A percentile compares a stretch with the other conserved stretches of the same genome.
These are phyloP conservation scores for Paramecium sexaurelia DNA, from an alignment of 73 alveolate genomes.

Conservation along the genomic window DNA sequence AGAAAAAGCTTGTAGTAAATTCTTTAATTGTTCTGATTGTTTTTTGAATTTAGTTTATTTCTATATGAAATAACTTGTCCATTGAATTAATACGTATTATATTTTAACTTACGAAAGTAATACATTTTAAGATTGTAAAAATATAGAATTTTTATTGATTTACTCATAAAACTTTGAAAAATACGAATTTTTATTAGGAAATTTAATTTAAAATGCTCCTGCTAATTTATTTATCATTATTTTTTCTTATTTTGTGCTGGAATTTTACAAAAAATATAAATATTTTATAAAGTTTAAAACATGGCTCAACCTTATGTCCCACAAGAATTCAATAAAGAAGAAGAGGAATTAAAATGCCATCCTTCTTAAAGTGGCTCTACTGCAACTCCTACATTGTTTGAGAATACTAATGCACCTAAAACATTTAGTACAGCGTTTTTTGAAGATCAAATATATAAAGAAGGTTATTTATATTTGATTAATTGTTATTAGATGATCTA, in stretches of 20 bases:
- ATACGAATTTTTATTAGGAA: too few relatives aligned
- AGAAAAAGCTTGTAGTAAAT: too few relatives aligned
- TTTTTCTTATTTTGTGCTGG: neutral
- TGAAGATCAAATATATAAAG: conserved; percentile 2
- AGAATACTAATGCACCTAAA: neutral
- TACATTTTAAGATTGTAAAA: too few relatives aligned
- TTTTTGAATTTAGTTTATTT: too few relatives aligned
- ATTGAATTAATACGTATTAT: too few relatives aligned
- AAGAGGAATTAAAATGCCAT: neutral
- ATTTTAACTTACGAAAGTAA: too few relatives aligned
- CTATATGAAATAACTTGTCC: too few relatives aligned
- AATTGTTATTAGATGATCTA: neutral
- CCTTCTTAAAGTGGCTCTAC: conserved; percentile 30
- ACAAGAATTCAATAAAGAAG: neutral
- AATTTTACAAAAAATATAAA: neutral
- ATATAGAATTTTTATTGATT: too few relatives aligned
- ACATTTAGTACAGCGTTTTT: neutral
- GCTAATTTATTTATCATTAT: neutral
- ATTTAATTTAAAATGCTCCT: too few relatives aligned
- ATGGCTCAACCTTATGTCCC: neutral
- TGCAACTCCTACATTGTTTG: neutral
- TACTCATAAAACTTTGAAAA: too few relatives aligned
- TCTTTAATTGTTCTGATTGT: too few relatives aligned
- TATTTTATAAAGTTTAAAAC: neutral
- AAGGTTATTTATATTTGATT: neutral